These are phyloP conservation scores for Exserohilum rostratum DNA, from an alignment of 2,329 filamentous ascomycete species.

Conservation along the genomic window DNA sequence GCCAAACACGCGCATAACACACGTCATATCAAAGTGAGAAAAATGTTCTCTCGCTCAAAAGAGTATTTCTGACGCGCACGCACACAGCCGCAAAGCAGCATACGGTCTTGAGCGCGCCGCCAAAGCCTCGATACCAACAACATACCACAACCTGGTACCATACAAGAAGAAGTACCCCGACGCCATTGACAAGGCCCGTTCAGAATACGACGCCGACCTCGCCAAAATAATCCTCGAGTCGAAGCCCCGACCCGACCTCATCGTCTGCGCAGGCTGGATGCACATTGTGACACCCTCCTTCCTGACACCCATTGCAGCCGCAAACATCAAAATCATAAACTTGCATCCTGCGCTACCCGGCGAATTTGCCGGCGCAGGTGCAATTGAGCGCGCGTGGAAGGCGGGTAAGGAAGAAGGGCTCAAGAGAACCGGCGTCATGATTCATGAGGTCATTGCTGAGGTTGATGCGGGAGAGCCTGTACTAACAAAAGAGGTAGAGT, in stretches of 20 bases:
- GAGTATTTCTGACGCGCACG: neutral
- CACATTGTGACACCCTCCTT: conserved; percentile 76
- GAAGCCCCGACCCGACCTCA: conserved; percentile 65
- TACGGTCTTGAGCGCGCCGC: conserved; percentile 68
- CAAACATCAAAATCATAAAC: conserved; percentile 75
- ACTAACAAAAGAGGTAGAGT: conserved; percentile 70
- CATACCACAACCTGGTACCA: conserved; percentile 80
- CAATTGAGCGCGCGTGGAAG: conserved; percentile 78
- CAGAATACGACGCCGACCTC: conserved; percentile 76
- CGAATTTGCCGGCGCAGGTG: conserved; percentile 76
- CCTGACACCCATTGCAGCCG: conserved; percentile 68
- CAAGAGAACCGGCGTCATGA: conserved; percentile 80
- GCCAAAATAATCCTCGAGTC: conserved; percentile 70
- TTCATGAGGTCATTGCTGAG: conserved; percentile 77
- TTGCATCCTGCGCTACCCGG: conserved; percentile 78
- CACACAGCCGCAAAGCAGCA: conserved; percentile 58
- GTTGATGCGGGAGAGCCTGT: conserved; percentile 82
- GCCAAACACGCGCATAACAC: conserved; percentile 61
- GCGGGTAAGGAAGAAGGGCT: conserved; percentile 73
- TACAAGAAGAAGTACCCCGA: conserved; percentile 70
- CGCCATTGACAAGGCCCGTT: conserved; percentile 62
- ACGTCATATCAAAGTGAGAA: conserved; percentile 63
- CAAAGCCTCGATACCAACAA: conserved; percentile 69
- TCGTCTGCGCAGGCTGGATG: conserved; percentile 86
- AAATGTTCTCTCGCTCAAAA: neutral